Percentiles rank a stretch among this genome's conserved stretches.
phyloP scores from a whole-genome alignment of 2,329 filamentous ascomycete genomes.

The Fusarium drepaniforme region DNA sequence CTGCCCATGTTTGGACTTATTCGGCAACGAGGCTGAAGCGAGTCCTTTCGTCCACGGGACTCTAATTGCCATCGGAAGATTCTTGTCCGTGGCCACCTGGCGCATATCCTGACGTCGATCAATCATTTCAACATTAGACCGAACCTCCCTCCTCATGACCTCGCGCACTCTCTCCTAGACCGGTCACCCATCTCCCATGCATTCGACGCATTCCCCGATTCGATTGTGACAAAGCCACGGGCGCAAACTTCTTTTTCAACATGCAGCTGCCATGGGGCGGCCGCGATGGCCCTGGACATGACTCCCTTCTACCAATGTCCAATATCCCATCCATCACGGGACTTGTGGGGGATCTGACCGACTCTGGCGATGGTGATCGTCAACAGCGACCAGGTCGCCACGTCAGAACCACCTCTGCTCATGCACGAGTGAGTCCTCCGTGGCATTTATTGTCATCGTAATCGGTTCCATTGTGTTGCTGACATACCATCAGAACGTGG shows the following conservation, averaged over 20 bases:
- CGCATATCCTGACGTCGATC: constrained; percentile 28
- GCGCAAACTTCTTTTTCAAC: constrained; percentile 35
- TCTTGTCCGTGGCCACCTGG: constrained; percentile 25
- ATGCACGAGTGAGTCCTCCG: constrained; percentile 62
- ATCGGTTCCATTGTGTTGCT: constrained; percentile 10
- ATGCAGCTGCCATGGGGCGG: constrained; percentile 56
- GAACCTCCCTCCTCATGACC: constrained; percentile 38
- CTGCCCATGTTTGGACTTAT: constrained; percentile 27
- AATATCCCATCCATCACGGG: constrained; percentile 50
- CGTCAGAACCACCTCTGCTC: constrained; percentile 64
- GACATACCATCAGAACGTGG: constrained; percentile 58
- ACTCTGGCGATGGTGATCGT: constrained; percentile 43
- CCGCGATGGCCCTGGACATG: constrained; percentile 47
- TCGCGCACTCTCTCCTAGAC: constrained; percentile 35
- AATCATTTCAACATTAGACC: constrained; percentile 21
- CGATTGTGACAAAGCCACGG: constrained; percentile 32
- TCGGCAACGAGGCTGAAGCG: constrained; percentile 22
- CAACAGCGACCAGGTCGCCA: constrained; percentile 50
- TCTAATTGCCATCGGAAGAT: constrained; percentile 17
- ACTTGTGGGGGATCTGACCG: constrained; percentile 41
- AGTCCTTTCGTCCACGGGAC: constrained; percentile 15
- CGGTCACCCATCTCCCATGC: constrained; percentile 35
- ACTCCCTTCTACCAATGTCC: constrained; percentile 51
- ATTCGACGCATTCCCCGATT: constrained; percentile 27
- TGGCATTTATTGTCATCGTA: background rate